A percentile compares a stretch with the other conserved stretches of the same genome.
Evolutionary conservation across 2,329 filamentous ascomycete species (phyloP).

Genomic region (Fusarium sterilihyphosum): DNA sequence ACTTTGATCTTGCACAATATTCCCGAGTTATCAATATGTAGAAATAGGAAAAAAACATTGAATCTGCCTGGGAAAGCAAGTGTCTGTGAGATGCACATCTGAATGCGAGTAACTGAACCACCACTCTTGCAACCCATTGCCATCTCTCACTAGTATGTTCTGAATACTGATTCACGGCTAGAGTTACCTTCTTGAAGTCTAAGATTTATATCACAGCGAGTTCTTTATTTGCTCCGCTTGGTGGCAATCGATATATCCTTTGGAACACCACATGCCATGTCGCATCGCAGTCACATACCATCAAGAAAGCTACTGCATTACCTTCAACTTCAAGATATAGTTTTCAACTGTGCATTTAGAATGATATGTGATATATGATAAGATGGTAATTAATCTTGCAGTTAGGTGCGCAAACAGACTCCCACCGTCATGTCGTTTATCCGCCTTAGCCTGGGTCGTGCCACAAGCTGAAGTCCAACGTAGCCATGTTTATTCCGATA

Average conservation of each 20-base stretch:
- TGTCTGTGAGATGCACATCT: not conserved
- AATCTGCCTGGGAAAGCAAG: not conserved
- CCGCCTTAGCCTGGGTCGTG: rapidly evolving
- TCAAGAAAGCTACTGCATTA: not conserved
- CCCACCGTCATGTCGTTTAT: not conserved
- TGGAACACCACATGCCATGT: not conserved
- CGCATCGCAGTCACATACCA: not conserved
- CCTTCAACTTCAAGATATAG: not conserved
- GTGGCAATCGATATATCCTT: not conserved
- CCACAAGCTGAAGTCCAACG: not conserved
- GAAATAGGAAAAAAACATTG: rapidly evolving
- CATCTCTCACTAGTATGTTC: too few species aligned
- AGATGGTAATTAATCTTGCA: not conserved
- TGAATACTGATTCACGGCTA: rapidly evolving
- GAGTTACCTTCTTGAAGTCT: rapidly evolving
- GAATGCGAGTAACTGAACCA: not conserved
- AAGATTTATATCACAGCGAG: rapidly evolving
- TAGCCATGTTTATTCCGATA: rapidly evolving
- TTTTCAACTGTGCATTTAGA: rapidly evolving
- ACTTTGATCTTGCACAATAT: not conserved
- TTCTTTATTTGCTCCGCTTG: rapidly evolving
- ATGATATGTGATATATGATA: not conserved
- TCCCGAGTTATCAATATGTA: rapidly evolving
- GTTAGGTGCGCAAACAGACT: not conserved
- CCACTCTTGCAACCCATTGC: not conserved